Conservation (phyloP, 306 rosid species). For the Urtica urens region DNA sequence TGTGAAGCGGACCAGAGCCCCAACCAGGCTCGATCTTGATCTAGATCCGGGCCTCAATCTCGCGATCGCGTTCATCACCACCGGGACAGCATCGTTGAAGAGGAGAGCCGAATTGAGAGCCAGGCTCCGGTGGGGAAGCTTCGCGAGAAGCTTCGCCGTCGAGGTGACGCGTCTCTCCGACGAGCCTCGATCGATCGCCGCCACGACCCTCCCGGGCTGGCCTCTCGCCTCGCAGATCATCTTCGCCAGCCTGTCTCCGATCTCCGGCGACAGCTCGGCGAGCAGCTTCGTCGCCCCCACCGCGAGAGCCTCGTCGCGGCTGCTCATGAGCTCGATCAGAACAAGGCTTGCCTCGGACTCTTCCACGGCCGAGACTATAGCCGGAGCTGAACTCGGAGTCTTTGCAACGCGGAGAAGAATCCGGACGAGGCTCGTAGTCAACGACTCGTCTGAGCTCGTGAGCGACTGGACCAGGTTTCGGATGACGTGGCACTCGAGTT, state of each 20-base stretch:
- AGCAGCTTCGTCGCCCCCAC: slow-evolving; percentile 25
- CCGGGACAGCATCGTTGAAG: slow-evolving; percentile 19
- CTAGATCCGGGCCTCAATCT: slow-evolving; percentile 18
- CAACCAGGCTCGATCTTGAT: slow-evolving; percentile 31
- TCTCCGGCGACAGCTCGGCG: slow-evolving; percentile 23
- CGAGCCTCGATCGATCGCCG: slow-evolving; percentile 18
- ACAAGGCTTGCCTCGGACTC: slow-evolving; percentile 26
- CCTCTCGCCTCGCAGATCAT: slow-evolving; percentile 27
- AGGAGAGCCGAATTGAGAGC: slow-evolving; percentile 29
- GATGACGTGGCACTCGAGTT: slow-evolving; percentile 25
- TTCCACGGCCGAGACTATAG: slow-evolving; percentile 22
- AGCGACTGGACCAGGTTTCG: slow-evolving; percentile 28
- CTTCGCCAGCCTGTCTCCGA: slow-evolving; percentile 24
- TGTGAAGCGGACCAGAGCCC: slow-evolving; percentile 36
- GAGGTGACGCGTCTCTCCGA: slow-evolving; percentile 20
- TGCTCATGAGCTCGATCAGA: slow-evolving; percentile 24
- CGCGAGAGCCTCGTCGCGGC: slow-evolving; percentile 21
- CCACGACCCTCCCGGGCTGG: slow-evolving; percentile 28
- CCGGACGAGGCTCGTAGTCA: slow-evolving; percentile 23
- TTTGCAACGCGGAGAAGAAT: slow-evolving; percentile 23
- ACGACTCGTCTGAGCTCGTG: slow-evolving; percentile 33
- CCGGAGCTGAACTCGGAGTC: slow-evolving; percentile 18
- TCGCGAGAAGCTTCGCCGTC: slow-evolving; percentile 27
- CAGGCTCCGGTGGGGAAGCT: slow-evolving; percentile 30
- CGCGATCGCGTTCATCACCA: slow-evolving; percentile 24